Evolutionary conservation across 2,329 filamentous ascomycete species (phyloP).

Genomic region (Periconia macrospinosa): DNA sequence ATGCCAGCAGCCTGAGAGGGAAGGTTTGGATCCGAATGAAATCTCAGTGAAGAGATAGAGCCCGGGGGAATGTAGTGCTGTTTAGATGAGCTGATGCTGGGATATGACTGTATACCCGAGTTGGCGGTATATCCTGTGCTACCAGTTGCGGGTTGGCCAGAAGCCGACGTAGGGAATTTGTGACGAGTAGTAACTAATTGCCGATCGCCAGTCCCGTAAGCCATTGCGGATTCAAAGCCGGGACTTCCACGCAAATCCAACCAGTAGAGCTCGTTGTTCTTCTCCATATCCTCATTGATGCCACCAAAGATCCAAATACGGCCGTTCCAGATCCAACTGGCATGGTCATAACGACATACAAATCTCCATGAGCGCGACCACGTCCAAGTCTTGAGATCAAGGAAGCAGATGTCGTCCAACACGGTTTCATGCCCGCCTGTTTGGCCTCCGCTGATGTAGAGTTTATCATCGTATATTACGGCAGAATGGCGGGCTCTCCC

Average conservation of each 20-base stretch:
- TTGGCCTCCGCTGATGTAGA: slow-evolving; percentile 95
- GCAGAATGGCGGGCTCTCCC: slow-evolving; percentile 92
- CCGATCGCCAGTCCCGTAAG: slow-evolving; percentile 57
- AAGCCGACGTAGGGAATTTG: slow-evolving; percentile 29
- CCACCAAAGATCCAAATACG: slow-evolving; percentile 97
- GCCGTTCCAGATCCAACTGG: slow-evolving; percentile 89
- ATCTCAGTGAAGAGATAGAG: slow-evolving; percentile 85
- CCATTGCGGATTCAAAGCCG: slow-evolving; percentile 73
- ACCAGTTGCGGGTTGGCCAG: slow-evolving; percentile 39
- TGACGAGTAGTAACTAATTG: slow-evolving; percentile 35
- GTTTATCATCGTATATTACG: slow-evolving; percentile 91
- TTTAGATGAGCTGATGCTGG: slow-evolving; percentile 46
- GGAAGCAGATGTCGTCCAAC: slow-evolving; percentile 92
- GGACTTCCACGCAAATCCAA: slow-evolving; percentile 89
- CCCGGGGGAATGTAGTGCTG: slow-evolving; percentile 65
- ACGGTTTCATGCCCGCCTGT: slow-evolving; percentile 85
- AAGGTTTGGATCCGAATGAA: slow-evolving; percentile 82
- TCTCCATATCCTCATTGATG: slow-evolving; percentile 94
- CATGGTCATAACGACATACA: slow-evolving; percentile 91
- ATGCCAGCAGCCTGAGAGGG: slow-evolving; percentile 88
- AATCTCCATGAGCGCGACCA: slow-evolving; percentile 98
- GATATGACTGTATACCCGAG: slow-evolving; percentile 62
- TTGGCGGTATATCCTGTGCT: slow-evolving; percentile 71
- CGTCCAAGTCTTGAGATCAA: slow-evolving; percentile 95
- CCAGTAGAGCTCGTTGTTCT: slow-evolving; percentile 96